Percentiles rank a stretch among this genome's conserved stretches.
Conservation (phyloP, 768 basidiomycete genomes). For the Dioszegia aurantiaca region DNA sequence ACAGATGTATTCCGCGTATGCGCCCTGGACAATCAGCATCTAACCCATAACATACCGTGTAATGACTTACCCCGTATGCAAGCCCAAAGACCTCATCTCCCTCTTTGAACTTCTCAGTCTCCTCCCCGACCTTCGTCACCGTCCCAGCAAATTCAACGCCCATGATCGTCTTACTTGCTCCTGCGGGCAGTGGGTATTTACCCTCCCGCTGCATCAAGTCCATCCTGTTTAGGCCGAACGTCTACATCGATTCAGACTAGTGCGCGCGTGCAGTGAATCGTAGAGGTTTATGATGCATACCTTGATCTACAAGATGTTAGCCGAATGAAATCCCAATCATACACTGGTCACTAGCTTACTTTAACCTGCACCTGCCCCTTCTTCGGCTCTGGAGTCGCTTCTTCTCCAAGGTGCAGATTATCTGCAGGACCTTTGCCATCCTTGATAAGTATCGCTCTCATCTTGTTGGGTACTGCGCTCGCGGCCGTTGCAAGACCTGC, state of each 20-base stretch:
- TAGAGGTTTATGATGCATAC: too few relatives aligned
- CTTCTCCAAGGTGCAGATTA: constrained; percentile 73
- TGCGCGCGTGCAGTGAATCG: too few relatives aligned
- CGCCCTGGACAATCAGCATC: constrained; percentile 58
- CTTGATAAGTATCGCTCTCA: constrained; percentile 78
- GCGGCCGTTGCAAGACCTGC: neutral
- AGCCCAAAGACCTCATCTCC: constrained; percentile 77
- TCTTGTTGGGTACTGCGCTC: constrained; percentile 44
- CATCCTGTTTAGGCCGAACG: constrained; percentile 87
- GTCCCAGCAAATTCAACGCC: constrained; percentile 83
- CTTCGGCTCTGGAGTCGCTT: constrained; percentile 61
- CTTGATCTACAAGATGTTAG: constrained; percentile 22
- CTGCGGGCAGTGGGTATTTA: constrained; percentile 71
- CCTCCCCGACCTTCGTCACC: constrained; percentile 60
- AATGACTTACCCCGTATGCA: constrained; percentile 66
- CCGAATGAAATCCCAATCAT: neutral
- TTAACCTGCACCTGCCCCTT: constrained; percentile 73
- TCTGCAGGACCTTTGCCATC: constrained; percentile 71
- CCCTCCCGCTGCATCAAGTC: constrained; percentile 61
- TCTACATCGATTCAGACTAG: constrained; percentile 57
- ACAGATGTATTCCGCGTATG: constrained; percentile 82
- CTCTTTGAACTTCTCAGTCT: constrained; percentile 59
- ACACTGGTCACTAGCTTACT: constrained; percentile 54
- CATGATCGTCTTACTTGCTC: constrained; percentile 65
- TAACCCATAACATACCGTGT: too few relatives aligned